A percentile compares a stretch with the other conserved stretches of the same genome.
These are phyloP conservation scores for Asclepias syriaca DNA, from an alignment of 257 asterid species.

Conservation along the genomic window DNA sequence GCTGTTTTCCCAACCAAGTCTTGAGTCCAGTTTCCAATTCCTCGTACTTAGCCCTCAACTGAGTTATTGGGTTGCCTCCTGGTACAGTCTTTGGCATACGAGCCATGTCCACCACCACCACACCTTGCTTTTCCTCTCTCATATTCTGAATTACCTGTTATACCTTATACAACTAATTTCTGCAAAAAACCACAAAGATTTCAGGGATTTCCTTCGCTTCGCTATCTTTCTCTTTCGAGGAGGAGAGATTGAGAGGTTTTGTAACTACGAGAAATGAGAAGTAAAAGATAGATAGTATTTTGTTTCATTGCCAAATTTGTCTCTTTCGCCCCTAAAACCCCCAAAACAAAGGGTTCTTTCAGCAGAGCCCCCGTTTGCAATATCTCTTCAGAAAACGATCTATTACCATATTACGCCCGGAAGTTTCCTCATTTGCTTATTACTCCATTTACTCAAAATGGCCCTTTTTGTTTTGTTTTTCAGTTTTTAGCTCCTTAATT, in stretches of 20 bases:
- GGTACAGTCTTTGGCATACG: conserved; percentile 25
- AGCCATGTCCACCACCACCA: conserved; percentile 36
- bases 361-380: neutral
- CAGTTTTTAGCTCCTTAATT: too few relatives aligned
- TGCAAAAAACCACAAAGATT: neutral
- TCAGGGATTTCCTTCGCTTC: conserved; percentile 1
- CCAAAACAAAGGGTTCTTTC: neutral
- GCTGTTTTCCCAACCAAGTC: conserved; percentile 73
- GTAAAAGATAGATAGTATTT: neutral
- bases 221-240: neutral
- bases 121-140: conserved; percentile 61
- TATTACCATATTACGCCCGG: neutral
- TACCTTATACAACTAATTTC: neutral
- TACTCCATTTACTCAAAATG: neutral
- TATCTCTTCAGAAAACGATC: neutral
- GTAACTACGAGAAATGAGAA: neutral
- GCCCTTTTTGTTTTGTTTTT: neutral
- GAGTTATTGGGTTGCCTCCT: conserved; percentile 48
- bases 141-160: conserved; percentile 12
- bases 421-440: neutral
- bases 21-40: conserved; percentile 55
- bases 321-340: conserved; percentile 4
- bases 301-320: neutral
- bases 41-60: conserved; percentile 60
- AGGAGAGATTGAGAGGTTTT: neutral